Conservation (phyloP, 2,329 filamentous ascomycete genomes). For the Alternaria sp. region DNA sequence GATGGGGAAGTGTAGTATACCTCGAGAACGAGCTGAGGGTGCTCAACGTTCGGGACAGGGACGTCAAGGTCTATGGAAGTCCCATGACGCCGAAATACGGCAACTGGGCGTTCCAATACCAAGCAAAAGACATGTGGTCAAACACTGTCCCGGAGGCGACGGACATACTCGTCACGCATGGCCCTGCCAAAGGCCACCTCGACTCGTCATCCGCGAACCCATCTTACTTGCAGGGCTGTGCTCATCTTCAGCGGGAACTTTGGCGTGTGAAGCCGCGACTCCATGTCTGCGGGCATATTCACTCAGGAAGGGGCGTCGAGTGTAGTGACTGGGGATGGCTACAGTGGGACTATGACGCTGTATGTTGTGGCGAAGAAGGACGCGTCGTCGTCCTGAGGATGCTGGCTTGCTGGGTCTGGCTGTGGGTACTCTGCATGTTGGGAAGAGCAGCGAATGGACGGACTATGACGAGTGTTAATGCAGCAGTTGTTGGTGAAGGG, state of each 20-base stretch:
- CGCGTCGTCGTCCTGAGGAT: slow-evolving; percentile 20
- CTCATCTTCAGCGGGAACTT: slow-evolving; percentile 69
- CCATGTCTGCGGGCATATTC: slow-evolving; percentile 85
- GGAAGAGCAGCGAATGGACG: background rate
- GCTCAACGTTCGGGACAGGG: slow-evolving; percentile 50
- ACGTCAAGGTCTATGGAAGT: slow-evolving; percentile 74
- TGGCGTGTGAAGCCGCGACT: slow-evolving; percentile 73
- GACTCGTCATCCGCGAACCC: slow-evolving; percentile 53
- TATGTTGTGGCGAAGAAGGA: slow-evolving; percentile 31
- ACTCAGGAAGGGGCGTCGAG: slow-evolving; percentile 72
- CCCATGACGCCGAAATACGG: slow-evolving; percentile 77
- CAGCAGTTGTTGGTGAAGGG: slow-evolving; percentile 5
- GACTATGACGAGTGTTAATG: slow-evolving; percentile 18
- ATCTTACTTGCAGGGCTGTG: slow-evolving; percentile 62
- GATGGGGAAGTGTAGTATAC: slow-evolving; percentile 54
- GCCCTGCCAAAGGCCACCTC: slow-evolving; percentile 75
- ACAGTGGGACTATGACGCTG: slow-evolving; percentile 70
- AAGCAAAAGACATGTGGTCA: slow-evolving; percentile 68
- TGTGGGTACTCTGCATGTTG: slow-evolving; percentile 3
- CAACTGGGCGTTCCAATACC: slow-evolving; percentile 80
- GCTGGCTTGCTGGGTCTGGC: background rate
- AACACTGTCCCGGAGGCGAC: slow-evolving; percentile 69
- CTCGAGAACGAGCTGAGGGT: slow-evolving; percentile 48
- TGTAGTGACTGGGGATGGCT: slow-evolving; percentile 72
- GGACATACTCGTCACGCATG: slow-evolving; percentile 80